A percentile compares a stretch with the other conserved stretches of the same genome.
Conservation (phyloP, 441 rosid genomes). For the Gossypium aridum region DNA sequence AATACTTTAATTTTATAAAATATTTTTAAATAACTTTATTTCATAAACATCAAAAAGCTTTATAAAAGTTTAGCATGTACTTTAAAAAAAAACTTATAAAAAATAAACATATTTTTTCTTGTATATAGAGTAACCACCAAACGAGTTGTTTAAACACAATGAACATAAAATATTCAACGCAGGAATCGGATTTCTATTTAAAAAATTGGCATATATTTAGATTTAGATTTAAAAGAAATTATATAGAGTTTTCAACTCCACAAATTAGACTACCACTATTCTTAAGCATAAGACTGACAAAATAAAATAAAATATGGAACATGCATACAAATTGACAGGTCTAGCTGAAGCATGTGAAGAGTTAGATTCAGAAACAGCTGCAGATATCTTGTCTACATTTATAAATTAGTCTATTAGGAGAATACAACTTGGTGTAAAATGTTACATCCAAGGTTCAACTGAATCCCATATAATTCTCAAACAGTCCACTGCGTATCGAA, state of each 20-base stretch:
- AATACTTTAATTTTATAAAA: background rate
- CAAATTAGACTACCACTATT: background rate
- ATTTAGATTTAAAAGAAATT: background rate
- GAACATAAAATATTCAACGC: background rate
- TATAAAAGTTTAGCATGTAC: background rate
- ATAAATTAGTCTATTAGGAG: background rate
- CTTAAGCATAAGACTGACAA: background rate
- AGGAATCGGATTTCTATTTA: background rate
- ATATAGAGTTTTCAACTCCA: background rate
- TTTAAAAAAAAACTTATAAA: background rate
- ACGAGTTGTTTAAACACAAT: background rate
- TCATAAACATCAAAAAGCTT: background rate
- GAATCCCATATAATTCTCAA: background rate
- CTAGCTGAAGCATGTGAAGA: background rate
- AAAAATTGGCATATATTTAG: too few relatives aligned
- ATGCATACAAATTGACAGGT: background rate
- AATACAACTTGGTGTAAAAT: slow-evolving; percentile 1
- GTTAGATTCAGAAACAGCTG: background rate
- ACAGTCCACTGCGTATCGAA: background rate
- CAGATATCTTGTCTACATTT: background rate
- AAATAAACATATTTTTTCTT: too few relatives aligned
- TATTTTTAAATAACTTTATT: too few relatives aligned
- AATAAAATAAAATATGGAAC: background rate
- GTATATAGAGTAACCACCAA: background rate
- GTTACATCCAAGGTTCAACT: background rate